Base-by-base conservation (phyloP, 2,329 filamentous ascomycete species). In the Colletotrichum eremochloae region DNA sequence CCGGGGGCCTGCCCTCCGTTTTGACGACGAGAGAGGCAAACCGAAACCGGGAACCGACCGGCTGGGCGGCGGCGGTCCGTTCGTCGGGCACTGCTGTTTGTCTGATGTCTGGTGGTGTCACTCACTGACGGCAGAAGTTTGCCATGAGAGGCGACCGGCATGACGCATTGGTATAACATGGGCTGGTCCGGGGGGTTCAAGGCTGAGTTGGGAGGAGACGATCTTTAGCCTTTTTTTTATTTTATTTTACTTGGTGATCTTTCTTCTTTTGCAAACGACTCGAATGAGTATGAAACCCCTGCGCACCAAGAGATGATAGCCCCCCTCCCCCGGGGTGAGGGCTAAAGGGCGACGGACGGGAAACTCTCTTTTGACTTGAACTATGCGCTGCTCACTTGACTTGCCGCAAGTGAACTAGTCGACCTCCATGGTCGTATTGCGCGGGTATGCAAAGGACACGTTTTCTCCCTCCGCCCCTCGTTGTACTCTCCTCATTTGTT, bases 11-110 rank as follows among this genome's bases (percentile, higher is more conserved):
- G 31, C n/a, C 38, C 60, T 50, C 12, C 40, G 48, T 40, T 53
- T 53, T 46, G 9, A n/a, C 18, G 31, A 20, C 31, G n/a, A 56
- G 62, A 20, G n/a, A 58, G 20, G 31, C 38, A 36, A 40, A 12
- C n/a, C 14, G 24, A 20, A 50, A 58, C 31, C 57, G 58, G 57
- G 42, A 58, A 68, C 63, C 69, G 50, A 53, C 44, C 56, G 46
- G 40, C 40, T 56, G 56, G 63, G 31, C 55, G 48, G 46, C 40
- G 38, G 60, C 8, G 53, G 53, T 20, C 53, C 20, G 31, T 56
- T 38, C 33, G 33, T 24, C 6, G 48, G 48, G 48, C 11, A 31
- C 24, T 24, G 8, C 48, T 53, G 29, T 31, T 53, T 53, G 50
- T 53, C 50, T 31, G 50, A 53, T 53, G 50, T 53, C 50, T 53